Percentiles rank a stretch among this genome's conserved stretches.
phyloP scores from a whole-genome alignment of 2,329 filamentous ascomycete species.

The Anthostomella pinea region DNA sequence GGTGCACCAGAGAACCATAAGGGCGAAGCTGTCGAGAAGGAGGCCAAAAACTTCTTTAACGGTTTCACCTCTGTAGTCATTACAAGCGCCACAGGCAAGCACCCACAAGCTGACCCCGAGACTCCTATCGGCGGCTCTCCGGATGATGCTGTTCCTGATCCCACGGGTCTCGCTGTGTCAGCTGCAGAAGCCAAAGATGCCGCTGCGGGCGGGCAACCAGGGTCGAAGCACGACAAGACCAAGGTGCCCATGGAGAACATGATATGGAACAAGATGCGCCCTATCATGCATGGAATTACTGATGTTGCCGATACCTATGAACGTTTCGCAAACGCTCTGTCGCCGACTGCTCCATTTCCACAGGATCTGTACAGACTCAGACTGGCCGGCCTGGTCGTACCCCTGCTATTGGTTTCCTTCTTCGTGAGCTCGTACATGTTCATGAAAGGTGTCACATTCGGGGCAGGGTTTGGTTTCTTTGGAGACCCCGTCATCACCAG shows the following conservation, averaged over 20 bases:
- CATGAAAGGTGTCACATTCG: conserved; percentile 63
- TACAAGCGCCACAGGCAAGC: conserved; percentile 73
- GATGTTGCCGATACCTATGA: conserved; percentile 48
- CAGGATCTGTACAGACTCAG: conserved; percentile 49
- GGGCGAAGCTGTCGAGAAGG: conserved; percentile 79
- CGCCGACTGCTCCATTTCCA: conserved; percentile 62
- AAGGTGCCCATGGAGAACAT: conserved; percentile 74
- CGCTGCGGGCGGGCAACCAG: conserved; percentile 45
- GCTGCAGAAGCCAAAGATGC: conserved; percentile 41
- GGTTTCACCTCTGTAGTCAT: conserved; percentile 70
- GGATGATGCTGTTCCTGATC: conserved; percentile 31
- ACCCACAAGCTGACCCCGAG: conserved; percentile 63
- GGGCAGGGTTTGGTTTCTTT: conserved; percentile 74
- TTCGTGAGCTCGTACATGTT: conserved; percentile 58
- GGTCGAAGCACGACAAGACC: conserved; percentile 65
- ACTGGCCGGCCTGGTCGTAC: conserved; percentile 51
- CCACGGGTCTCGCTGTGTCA: conserved; percentile 36
- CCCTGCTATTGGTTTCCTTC: conserved; percentile 50
- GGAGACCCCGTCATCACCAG: conserved; percentile 70
- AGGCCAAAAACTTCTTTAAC: conserved; percentile 77
- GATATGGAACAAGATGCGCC: conserved; percentile 74
- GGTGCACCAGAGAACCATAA: conserved; percentile 81
- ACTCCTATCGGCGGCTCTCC: conserved; percentile 31
- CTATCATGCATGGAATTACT: conserved; percentile 60
- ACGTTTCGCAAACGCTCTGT: conserved; percentile 47